These are phyloP conservation scores for Raffaelea albimanens DNA, from an alignment of 2,329 filamentous ascomycete species.

Conservation along the genomic window DNA sequence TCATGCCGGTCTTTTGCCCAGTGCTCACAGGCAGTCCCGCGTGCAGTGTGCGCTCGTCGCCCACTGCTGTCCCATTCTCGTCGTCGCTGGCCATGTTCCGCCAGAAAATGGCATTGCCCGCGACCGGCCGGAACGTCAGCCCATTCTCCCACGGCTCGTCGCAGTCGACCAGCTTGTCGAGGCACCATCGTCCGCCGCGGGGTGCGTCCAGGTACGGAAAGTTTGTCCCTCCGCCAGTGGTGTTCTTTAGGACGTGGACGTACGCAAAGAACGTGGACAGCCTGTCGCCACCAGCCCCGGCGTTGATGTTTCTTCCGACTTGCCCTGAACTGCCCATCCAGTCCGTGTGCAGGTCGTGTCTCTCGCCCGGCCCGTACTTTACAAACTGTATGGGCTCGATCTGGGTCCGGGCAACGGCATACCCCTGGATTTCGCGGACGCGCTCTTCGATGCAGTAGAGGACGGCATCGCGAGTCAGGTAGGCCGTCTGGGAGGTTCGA, in stretches of 20 bases:
- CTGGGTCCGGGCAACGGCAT: slow-evolving; percentile 24
- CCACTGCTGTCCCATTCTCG: slow-evolving; percentile 13
- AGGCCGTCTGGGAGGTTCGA: slow-evolving; percentile 36
- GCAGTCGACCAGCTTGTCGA: slow-evolving; percentile 33
- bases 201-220: slow-evolving; percentile 33
- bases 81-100: slow-evolving; percentile 30
- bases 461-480: slow-evolving; percentile 28
- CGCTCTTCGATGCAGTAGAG: slow-evolving; percentile 37
- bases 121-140: slow-evolving; percentile 33
- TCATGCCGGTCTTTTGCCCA: slow-evolving; percentile 40
- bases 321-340: slow-evolving; percentile 28
- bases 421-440: slow-evolving; percentile 35
- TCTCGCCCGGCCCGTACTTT: slow-evolving; percentile 31
- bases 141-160: slow-evolving; percentile 35
- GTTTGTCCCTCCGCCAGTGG: slow-evolving; percentile 34
- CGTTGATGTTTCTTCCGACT: slow-evolving; percentile 21
- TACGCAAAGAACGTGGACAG: slow-evolving; percentile 37
- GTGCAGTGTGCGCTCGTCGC: slow-evolving; percentile 33
- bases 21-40: slow-evolving; percentile 34
- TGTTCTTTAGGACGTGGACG: slow-evolving; percentile 25
- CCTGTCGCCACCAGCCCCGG: slow-evolving; percentile 31
- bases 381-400: slow-evolving; percentile 39
- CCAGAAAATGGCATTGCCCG: slow-evolving; percentile 39
- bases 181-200: slow-evolving; percentile 3
- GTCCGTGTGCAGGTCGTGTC: slow-evolving; percentile 39